Evolutionary conservation across 2,329 filamentous ascomycete genomes (phyloP).

Genomic region (Pyrenophora tritici-repentis): DNA sequence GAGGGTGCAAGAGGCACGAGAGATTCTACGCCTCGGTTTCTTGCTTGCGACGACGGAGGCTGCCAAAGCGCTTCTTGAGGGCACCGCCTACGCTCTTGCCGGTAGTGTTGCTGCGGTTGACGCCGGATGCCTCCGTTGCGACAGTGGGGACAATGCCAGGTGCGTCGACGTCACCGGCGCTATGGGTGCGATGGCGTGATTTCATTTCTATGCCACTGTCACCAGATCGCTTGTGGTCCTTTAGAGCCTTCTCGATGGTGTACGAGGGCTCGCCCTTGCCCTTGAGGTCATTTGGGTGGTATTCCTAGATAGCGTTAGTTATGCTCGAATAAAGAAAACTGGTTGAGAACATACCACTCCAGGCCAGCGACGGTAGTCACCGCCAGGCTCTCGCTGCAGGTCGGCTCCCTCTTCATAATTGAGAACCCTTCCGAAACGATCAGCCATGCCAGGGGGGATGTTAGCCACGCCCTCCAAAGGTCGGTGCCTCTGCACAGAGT

Average conservation of each 20-base stretch:
- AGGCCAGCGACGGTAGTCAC: conserved; percentile 78
- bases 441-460: conserved; percentile 73
- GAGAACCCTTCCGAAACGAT: conserved; percentile 72
- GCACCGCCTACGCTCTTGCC: conserved; percentile 45
- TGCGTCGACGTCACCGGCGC: conserved; percentile 42
- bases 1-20: conserved; percentile 6
- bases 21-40: conserved; percentile 29
- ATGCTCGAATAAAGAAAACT: background rate
- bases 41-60: conserved; percentile 48
- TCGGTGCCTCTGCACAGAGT: conserved; percentile 72
- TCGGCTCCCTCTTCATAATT: conserved; percentile 85
- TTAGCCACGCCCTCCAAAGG: conserved; percentile 80
- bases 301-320: conserved; percentile 51
- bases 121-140: conserved; percentile 35
- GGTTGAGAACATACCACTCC: conserved; percentile 65
- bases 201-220: conserved; percentile 52
- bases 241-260: conserved; percentile 69
- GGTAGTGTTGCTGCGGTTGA: conserved; percentile 44
- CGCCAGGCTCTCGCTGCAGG: conserved; percentile 79
- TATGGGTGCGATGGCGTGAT: conserved; percentile 46
- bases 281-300: conserved; percentile 77
- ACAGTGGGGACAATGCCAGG: conserved; percentile 24
- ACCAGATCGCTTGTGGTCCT: conserved; percentile 59
- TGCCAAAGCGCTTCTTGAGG: conserved; percentile 55
- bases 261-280: conserved; percentile 81